A percentile compares a stretch with the other conserved stretches of the same genome.
phyloP scores from a whole-genome alignment of 164 flowering plant genomes.

The Macadamia integrifolia region DNA sequence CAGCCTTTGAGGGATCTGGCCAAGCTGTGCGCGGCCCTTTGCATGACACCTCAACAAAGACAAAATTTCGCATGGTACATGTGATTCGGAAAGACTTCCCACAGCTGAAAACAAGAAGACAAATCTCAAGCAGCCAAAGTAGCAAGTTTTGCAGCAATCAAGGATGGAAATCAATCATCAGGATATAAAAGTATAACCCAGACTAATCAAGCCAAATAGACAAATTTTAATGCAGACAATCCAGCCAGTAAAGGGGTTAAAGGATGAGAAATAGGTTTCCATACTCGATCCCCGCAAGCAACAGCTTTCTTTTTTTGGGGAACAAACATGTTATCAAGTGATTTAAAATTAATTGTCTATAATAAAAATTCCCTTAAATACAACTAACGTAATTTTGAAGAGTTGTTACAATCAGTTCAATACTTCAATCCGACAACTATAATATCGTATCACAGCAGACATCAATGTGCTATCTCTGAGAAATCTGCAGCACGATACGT shows the following conservation, averaged over 20 bases:
- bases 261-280: not conserved
- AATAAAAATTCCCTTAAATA: too few relatives aligned
- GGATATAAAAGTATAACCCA: not conserved
- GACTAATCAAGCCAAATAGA: not conserved
- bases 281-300: not conserved
- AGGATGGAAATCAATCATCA: not conserved
- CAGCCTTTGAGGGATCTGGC: conserved; percentile 31
- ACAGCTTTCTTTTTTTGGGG: not conserved
- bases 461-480: too few relatives aligned
- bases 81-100: conserved; percentile 61
- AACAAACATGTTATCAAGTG: not conserved
- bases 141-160: not conserved
- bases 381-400: too few relatives aligned
- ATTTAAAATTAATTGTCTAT: too few relatives aligned
- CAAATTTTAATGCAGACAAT: not conserved
- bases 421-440: too few relatives aligned
- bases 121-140: conserved; percentile 9
- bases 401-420: too few relatives aligned
- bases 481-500: too few relatives aligned
- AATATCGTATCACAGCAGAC: too few relatives aligned
- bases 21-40: conserved; percentile 22
- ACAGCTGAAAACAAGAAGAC: conserved; percentile 27
- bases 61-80: conserved; percentile 39
- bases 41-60: conserved; percentile 38
- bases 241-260: not conserved